A percentile compares a stretch with the other conserved stretches of the same genome.
Evolutionary conservation across 1,284 basidiomycete species (phyloP).

Genomic region (Tilletia walkeri): DNA sequence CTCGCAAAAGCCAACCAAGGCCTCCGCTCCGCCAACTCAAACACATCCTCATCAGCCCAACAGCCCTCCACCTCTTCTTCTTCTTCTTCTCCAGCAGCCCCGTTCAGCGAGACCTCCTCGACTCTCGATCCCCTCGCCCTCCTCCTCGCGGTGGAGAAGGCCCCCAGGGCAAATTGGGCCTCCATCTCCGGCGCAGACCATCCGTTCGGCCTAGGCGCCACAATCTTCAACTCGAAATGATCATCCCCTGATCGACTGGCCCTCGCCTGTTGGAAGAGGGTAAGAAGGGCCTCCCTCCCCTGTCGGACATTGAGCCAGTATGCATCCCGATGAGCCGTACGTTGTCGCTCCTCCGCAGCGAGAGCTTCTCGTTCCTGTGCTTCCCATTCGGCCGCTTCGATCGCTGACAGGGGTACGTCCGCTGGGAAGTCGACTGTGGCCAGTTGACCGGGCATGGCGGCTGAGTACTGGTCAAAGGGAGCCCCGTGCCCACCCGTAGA

Average conservation of each 20-base stretch:
- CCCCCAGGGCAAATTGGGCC: not conserved
- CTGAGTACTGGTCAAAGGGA: constrained; percentile 6
- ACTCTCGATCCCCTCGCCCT: not conserved
- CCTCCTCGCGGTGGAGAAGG: not conserved
- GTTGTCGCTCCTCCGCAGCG: constrained; percentile 8
- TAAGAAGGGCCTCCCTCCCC: constrained; percentile 18
- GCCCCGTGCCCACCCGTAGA: not conserved
- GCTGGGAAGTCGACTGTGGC: constrained; percentile 16
- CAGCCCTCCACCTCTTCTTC: not conserved
- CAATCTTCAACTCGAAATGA: constrained; percentile 17
- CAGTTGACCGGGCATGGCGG: not conserved
- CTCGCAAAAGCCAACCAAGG: constrained; percentile 14
- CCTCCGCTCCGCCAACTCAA: constrained; percentile 16
- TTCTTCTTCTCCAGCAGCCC: not conserved
- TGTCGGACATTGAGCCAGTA: constrained; percentile 18
- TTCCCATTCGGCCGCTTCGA: constrained; percentile 7
- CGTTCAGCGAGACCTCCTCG: not conserved
- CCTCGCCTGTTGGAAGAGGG: constrained; percentile 12
- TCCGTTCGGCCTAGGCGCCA: constrained; percentile 16
- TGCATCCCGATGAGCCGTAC: constrained; percentile 19
- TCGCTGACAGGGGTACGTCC: constrained; percentile 7
- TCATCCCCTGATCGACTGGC: not conserved
- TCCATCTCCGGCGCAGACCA: constrained; percentile 17
- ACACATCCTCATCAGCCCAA: constrained; percentile 20
- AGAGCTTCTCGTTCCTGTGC: not conserved